Base-by-base conservation (phyloP, 148 eudicot species). In the Polygonum maritimum region DNA sequence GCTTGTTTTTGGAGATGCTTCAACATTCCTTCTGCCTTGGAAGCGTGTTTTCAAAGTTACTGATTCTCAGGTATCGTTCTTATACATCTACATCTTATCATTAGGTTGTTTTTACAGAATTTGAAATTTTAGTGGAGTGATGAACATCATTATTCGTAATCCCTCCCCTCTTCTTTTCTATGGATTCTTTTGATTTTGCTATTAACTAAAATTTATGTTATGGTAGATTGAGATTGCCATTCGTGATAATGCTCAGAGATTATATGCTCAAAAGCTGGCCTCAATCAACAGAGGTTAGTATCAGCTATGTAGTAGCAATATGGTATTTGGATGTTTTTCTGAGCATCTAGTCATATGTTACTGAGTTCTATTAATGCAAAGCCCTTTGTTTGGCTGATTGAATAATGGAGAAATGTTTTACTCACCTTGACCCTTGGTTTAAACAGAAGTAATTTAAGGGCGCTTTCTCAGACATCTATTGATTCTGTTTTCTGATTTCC, bases 1-100 rank as follows among this genome's bases (percentile, higher is more conserved):
- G 57, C 92, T 91, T 78, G 99, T 95, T 63, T 95, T 95, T 85
- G 98, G 98, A 33, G 94, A 89, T 49, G 98, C 99, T 78, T 89
- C 99, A 11, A 79, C 84, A 76, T 95, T 95, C 81, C 96, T 95
- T 84, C 84, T 95, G 80, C 99, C 99, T 62, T 95, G 99, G 98
- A 95, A 90, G 83, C 96, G 99, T 77, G 89, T 95, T 44, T 95
- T 95, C 75, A 91, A 85, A 83, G 87, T 92, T 69, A 90, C 90
- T 44, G 98, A 95, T 74, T 63, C 98, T 39, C 98, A 92, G 99
- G 99, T 94, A 86, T 41, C 12, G 38, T 71, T 33, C 47, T 69
- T 48, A 51, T 21, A 7, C 35, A 38, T 21, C 36, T 40, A 63
- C 74, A 65, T 74, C 76, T 52, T 72, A 31, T 52, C 52, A 51